A percentile compares a stretch with the other conserved stretches of the same genome.
phyloP scores from a whole-genome alignment of 176 grass and related monocot species.

The Hyparrhenia diplandra region DNA sequence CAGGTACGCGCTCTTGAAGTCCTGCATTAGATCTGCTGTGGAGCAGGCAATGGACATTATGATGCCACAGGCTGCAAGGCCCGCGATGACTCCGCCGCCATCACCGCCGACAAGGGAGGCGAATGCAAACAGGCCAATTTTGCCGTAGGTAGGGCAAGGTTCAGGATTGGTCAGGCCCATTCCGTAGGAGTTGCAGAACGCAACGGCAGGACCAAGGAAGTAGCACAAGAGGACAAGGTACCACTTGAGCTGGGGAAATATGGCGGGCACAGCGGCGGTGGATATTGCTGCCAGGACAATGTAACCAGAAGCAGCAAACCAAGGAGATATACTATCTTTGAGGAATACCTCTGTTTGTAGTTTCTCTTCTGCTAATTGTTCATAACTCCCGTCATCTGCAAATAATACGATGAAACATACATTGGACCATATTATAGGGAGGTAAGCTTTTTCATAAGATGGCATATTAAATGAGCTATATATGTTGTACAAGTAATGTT shows the following conservation, averaged over 20 bases:
- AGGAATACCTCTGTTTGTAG: conserved; percentile 39
- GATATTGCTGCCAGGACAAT: conserved; percentile 37
- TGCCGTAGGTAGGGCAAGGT: conserved; percentile 45
- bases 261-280: conserved; percentile 15
- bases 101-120: conserved; percentile 27
- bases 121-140: conserved; percentile 37
- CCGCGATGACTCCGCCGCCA: conserved; percentile 31
- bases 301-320: conserved; percentile 44
- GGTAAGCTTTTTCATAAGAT: background rate
- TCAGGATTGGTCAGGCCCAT: conserved; percentile 49
- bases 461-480: background rate
- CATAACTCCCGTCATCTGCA: conserved; percentile 10
- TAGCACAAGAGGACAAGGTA: conserved; percentile 42
- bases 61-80: conserved; percentile 41
- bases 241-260: conserved; percentile 56
- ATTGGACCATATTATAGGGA: background rate
- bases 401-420: background rate
- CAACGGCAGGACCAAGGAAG: conserved; percentile 45
- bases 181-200: conserved; percentile 48
- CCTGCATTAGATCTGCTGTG: conserved; percentile 45
- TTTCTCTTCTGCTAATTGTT: background rate
- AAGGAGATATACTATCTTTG: conserved; percentile 38
- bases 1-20: conserved; percentile 41
- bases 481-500: background rate
- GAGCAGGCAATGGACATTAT: conserved; percentile 47